phyloP scores from a whole-genome alignment of 176 grass and related monocot genomes.

The Metroxylon sagu region DNA sequence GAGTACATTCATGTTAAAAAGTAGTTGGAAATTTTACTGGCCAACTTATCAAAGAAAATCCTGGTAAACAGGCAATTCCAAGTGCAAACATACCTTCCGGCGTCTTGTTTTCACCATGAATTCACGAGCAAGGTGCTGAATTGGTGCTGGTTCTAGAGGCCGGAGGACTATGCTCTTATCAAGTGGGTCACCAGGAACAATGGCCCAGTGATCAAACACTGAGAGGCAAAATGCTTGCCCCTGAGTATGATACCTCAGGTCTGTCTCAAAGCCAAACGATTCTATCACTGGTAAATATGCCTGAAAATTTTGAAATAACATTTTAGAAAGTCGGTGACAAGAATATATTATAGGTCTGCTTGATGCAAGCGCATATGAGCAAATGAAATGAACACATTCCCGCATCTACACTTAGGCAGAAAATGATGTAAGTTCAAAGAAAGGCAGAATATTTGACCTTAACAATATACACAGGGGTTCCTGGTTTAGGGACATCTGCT shows the following conservation, averaged over 20 bases:
- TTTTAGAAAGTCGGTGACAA: not conserved
- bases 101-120: conserved; percentile 98
- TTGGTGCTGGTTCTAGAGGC: conserved; percentile 81
- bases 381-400: not conserved
- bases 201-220: conserved; percentile 96
- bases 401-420: too few species aligned
- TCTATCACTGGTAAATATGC: conserved; percentile 98
- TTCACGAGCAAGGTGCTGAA: conserved; percentile 85
- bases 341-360: not conserved
- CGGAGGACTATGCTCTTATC: conserved; percentile 84
- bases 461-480: conserved; percentile 83
- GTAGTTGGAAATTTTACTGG: too few species aligned
- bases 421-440: too few species aligned
- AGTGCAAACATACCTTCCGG: not conserved
- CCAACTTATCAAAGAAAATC: too few species aligned
- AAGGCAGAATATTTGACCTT: conserved; percentile 32
- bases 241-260: conserved; percentile 92
- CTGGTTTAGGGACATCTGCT: conserved; percentile 88
- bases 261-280: conserved; percentile 98
- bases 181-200: conserved; percentile 93
- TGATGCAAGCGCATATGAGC: too few species aligned
- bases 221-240: conserved; percentile 96
- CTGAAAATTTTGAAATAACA: conserved; percentile 22
- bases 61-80: not conserved
- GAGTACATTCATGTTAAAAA: not conserved